These are phyloP conservation scores for Passiflora organensis DNA, from an alignment of 345 rosid species.

Conservation along the genomic window DNA sequence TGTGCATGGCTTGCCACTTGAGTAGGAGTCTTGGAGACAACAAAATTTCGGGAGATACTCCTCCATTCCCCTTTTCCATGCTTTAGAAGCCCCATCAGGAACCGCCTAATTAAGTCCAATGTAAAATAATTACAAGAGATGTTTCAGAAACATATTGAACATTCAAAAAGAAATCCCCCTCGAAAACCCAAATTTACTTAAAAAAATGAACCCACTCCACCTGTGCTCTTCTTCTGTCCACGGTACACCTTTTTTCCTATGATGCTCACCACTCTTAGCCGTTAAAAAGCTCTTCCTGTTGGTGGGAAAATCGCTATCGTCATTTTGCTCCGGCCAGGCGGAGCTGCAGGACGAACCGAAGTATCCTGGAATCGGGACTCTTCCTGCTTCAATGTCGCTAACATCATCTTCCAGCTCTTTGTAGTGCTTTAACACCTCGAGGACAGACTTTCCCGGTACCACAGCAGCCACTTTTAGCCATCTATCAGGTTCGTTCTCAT, in stretches of 20 bases:
- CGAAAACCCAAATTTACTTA: too few species aligned
- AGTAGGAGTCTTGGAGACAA: slow-evolving; percentile 82
- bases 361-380: slow-evolving; percentile 68
- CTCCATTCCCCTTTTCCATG: slow-evolving; percentile 99
- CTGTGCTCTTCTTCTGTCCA: slow-evolving; percentile 99
- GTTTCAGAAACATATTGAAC: neutral
- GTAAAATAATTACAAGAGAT: slow-evolving; percentile 10
- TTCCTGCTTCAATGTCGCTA: slow-evolving; percentile 67
- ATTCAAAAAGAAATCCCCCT: neutral
- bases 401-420: slow-evolving; percentile 65
- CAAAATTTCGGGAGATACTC: slow-evolving; percentile 79
- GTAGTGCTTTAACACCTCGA: slow-evolving; percentile 65
- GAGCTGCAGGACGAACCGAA: slow-evolving; percentile 41
- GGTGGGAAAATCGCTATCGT: slow-evolving; percentile 28
- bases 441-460: slow-evolving; percentile 61
- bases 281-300: slow-evolving; percentile 48
- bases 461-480: slow-evolving; percentile 63
- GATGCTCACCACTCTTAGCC: slow-evolving; percentile 52
- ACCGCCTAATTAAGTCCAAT: slow-evolving; percentile 51
- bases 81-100: slow-evolving; percentile 72
- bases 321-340: slow-evolving; percentile 29
- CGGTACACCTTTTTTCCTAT: slow-evolving; percentile 88
- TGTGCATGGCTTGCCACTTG: slow-evolving; percentile 99
- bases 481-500: slow-evolving; percentile 61
- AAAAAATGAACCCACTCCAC: slow-evolving; percentile 23